Conservation (phyloP, 495 filamentous ascomycete genomes). For the Hypoxylon intermedium region DNA sequence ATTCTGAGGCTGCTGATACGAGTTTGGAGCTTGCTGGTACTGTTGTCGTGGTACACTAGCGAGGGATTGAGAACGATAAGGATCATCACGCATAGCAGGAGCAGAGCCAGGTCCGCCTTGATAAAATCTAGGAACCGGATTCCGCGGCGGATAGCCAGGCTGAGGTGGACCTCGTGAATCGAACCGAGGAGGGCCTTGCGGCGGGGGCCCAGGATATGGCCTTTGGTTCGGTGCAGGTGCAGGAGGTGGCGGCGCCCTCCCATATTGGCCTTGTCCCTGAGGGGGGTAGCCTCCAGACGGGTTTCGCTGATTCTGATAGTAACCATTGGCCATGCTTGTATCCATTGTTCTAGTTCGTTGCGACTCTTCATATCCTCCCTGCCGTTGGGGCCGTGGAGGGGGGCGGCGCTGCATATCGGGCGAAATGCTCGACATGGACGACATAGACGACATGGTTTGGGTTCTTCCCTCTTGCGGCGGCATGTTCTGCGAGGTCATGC, state of each 20-base stretch:
- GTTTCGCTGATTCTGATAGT: conserved; percentile 62
- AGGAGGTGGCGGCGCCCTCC: conserved; percentile 24
- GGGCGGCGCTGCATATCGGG: conserved; percentile 62
- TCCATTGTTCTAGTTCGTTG: conserved; percentile 49
- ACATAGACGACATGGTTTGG: conserved; percentile 91
- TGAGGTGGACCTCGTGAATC: conserved; percentile 56
- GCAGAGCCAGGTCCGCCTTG: conserved; percentile 58
- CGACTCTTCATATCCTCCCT: conserved; percentile 55
- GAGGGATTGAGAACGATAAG: conserved; percentile 90
- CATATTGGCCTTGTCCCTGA: conserved; percentile 34
- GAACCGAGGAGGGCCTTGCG: conserved; percentile 42
- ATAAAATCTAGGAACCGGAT: conserved; percentile 62
- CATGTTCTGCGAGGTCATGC: conserved; percentile 45
- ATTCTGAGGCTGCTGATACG: conserved; percentile 72
- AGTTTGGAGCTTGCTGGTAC: conserved; percentile 69
- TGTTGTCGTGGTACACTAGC: conserved; percentile 72
- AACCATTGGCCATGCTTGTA: conserved; percentile 58
- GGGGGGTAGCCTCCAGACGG: conserved; percentile 52
- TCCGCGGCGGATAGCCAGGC: conserved; percentile 61
- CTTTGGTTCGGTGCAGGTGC: conserved; percentile 39
- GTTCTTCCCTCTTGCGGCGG: conserved; percentile 68
- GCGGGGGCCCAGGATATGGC: conserved; percentile 65
- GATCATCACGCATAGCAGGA: conserved; percentile 81
- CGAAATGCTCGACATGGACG: conserved; percentile 74
- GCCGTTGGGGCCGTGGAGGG: conserved; percentile 65